Conservation (phyloP, 208 protist species). For the Herpetomonas tarakana region DNA sequence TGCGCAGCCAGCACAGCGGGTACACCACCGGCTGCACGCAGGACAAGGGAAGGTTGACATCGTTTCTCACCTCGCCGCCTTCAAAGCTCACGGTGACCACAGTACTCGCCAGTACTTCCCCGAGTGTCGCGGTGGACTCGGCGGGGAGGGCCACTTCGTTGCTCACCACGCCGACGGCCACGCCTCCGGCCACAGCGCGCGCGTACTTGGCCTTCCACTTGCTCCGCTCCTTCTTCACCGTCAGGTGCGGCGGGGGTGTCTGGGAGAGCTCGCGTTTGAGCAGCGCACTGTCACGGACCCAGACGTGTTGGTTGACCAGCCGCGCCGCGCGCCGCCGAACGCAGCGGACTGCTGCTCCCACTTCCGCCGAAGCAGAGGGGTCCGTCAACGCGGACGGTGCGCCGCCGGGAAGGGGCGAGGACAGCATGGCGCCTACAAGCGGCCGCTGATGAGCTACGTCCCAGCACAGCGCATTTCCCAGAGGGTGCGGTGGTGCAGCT, state of each 20-base stretch:
- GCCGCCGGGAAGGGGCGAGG: neutral
- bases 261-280: constrained; percentile 27
- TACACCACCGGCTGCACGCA: constrained; percentile 69
- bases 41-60: constrained; percentile 53
- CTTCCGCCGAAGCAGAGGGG: neutral
- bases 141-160: constrained; percentile 27
- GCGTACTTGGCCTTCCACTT: constrained; percentile 75
- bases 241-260: neutral
- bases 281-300: constrained; percentile 25
- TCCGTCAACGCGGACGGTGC: neutral
- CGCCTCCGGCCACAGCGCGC: constrained; percentile 34
- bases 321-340: constrained; percentile 43
- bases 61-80: constrained; percentile 50
- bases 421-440: constrained; percentile 19
- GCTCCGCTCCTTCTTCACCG: constrained; percentile 12
- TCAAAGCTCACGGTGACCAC: constrained; percentile 51
- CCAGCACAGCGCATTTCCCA: constrained; percentile 53
- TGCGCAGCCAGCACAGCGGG: constrained; percentile 39
- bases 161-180: constrained; percentile 56
- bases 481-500: neutral
- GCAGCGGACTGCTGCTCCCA: neutral
- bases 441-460: constrained; percentile 24
- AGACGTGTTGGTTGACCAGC: constrained; percentile 61
- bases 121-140: neutral
- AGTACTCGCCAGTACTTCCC: constrained; percentile 24